Conservation (phyloP, 352 stramenopile genomes). For the Globisporangium mamillatum region DNA sequence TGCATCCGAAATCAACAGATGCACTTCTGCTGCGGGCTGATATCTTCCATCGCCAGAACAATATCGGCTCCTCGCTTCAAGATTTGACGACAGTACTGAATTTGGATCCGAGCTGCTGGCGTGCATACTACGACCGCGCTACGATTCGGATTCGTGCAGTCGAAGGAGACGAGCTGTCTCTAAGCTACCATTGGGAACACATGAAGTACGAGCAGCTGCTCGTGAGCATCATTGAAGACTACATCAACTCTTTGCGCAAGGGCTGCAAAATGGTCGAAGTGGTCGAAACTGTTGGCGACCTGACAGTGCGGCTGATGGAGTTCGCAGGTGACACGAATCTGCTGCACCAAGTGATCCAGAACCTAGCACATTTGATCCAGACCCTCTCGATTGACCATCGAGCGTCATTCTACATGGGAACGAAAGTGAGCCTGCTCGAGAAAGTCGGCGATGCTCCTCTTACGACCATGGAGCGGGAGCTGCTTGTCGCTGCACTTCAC, state of each 20-base stretch:
- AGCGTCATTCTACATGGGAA: slow-evolving; percentile 25
- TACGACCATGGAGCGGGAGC: slow-evolving; percentile 36
- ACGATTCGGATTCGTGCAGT: slow-evolving; percentile 63
- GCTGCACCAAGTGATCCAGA: slow-evolving; percentile 60
- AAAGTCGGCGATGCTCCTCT: slow-evolving; percentile 15
- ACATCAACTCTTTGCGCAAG: slow-evolving; percentile 65
- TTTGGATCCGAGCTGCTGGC: slow-evolving; percentile 67
- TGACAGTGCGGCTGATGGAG: slow-evolving; percentile 63
- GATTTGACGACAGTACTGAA: slow-evolving; percentile 59
- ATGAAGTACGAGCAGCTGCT: slow-evolving; percentile 66
- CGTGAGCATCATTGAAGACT: slow-evolving; percentile 69
- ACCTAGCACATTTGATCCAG: slow-evolving; percentile 55
- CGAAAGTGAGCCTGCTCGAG: not conserved
- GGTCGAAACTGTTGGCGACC: slow-evolving; percentile 69
- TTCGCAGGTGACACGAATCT: slow-evolving; percentile 60
- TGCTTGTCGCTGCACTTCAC: slow-evolving; percentile 56
- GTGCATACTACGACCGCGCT: slow-evolving; percentile 76
- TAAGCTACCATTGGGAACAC: slow-evolving; percentile 68
- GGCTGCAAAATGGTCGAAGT: slow-evolving; percentile 72
- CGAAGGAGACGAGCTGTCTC: slow-evolving; percentile 56
- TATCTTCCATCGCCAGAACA: slow-evolving; percentile 50
- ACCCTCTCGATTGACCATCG: slow-evolving; percentile 41
- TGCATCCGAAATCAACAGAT: slow-evolving; percentile 66
- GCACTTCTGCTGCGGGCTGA: slow-evolving; percentile 64
- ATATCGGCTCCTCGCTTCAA: slow-evolving; percentile 49